These are phyloP conservation scores for Auriculariales sp. DNA, from an alignment of 768 basidiomycete species.

Conservation along the genomic window DNA sequence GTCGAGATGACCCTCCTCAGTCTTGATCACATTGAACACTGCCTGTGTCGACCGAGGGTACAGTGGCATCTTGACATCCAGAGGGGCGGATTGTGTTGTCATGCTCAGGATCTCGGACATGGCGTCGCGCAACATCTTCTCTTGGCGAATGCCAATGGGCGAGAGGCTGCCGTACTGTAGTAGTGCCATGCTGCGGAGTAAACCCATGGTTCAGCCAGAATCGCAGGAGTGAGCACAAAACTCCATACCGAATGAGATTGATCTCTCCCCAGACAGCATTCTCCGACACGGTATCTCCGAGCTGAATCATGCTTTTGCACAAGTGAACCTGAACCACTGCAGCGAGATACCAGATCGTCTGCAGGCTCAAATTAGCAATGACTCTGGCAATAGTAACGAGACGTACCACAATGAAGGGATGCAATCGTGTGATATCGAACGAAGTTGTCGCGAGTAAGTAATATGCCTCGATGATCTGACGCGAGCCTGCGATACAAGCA, in stretches of 20 bases:
- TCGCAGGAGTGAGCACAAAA: not conserved
- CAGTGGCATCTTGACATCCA: constrained; percentile 59
- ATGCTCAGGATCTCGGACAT: constrained; percentile 77
- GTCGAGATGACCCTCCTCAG: no score
- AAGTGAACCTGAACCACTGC: constrained; percentile 77
- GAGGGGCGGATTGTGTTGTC: constrained; percentile 66
- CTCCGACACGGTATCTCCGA: constrained; percentile 58
- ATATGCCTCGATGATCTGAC: constrained; percentile 58
- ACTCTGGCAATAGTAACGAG: not conserved
- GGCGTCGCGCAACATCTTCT: constrained; percentile 63
- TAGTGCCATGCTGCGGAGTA: constrained; percentile 57
- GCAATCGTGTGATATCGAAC: constrained; percentile 61
- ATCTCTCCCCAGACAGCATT: constrained; percentile 79
- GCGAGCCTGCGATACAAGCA: constrained; percentile 63
- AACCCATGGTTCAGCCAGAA: not conserved
- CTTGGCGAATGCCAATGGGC: constrained; percentile 74
- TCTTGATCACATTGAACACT: not conserved
- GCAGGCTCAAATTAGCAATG: not conserved
- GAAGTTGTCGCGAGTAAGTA: constrained; percentile 72
- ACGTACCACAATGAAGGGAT: constrained; percentile 70
- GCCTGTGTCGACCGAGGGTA: not conserved
- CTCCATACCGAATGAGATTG: constrained; percentile 55
- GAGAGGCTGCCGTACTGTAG: constrained; percentile 65
- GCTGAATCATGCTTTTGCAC: constrained; percentile 76
- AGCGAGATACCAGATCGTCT: constrained; percentile 81